These are phyloP conservation scores for Stagonosporopsis tanaceti DNA, from an alignment of 2,329 filamentous ascomycete species.

Conservation along the genomic window DNA sequence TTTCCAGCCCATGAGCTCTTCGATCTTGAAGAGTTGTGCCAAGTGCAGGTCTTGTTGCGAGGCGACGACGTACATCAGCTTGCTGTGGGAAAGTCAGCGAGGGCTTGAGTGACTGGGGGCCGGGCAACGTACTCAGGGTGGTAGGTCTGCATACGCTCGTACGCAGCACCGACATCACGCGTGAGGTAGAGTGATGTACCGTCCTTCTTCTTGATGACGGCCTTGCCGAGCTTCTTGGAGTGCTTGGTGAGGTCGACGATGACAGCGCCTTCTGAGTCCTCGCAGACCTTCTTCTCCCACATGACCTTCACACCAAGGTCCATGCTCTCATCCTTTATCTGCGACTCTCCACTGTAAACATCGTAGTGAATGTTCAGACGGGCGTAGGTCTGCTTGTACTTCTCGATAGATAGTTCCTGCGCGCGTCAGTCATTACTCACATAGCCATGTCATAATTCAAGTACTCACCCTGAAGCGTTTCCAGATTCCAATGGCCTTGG, in stretches of 20 bases:
- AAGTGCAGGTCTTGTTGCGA: constrained; percentile 71
- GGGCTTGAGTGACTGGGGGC: background rate
- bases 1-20: constrained; percentile 67
- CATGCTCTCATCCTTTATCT: constrained; percentile 70
- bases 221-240: constrained; percentile 72
- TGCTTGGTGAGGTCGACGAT: constrained; percentile 76
- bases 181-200: constrained; percentile 74
- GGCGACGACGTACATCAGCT: constrained; percentile 73
- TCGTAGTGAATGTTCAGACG: constrained; percentile 71
- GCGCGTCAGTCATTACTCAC: constrained; percentile 13
- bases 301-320: constrained; percentile 66
- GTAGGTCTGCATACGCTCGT: constrained; percentile 69
- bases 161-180: constrained; percentile 71
- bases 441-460: background rate
- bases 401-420: constrained; percentile 67
- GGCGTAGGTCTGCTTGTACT: constrained; percentile 70
- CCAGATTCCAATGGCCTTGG: constrained; percentile 67
- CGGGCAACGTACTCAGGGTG: constrained; percentile 59
- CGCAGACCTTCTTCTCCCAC: constrained; percentile 66
- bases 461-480: constrained; percentile 62
- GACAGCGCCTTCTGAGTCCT: constrained; percentile 71
- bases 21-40: constrained; percentile 71
- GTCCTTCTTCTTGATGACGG: constrained; percentile 71
- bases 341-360: constrained; percentile 74
- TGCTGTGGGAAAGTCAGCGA: constrained; percentile 36